Evolutionary conservation across 345 rosid species (phyloP).

Genomic region (Erysimum cheiranthoides): DNA sequence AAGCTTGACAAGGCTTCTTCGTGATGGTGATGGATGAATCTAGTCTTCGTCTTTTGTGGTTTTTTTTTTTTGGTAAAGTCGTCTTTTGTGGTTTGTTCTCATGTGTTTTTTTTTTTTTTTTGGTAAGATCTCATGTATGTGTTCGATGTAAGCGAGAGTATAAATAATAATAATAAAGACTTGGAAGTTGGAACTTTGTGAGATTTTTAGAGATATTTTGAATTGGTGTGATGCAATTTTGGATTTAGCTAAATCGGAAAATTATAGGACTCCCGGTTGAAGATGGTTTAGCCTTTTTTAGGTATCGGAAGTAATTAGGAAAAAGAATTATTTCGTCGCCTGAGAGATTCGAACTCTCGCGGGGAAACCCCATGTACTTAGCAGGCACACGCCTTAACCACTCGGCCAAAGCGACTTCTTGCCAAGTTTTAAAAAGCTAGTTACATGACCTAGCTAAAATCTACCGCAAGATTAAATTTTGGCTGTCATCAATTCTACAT

Average conservation of each 20-base stretch:
- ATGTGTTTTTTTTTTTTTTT: too few species aligned
- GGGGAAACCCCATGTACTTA: conserved; percentile 71
- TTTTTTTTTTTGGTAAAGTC: too few species aligned
- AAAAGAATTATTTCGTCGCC: conserved; percentile 52
- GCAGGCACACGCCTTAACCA: conserved; percentile 77
- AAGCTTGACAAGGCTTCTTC: conserved; percentile 39
- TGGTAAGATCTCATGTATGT: background rate
- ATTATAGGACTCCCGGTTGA: too few species aligned
- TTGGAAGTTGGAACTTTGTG: background rate
- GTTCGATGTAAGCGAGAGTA: background rate
- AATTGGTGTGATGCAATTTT: conserved; percentile 17
- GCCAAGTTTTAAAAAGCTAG: too few species aligned
- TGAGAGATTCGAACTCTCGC: conserved; percentile 85
- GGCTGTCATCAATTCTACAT: too few species aligned
- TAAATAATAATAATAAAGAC: background rate
- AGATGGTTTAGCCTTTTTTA: too few species aligned
- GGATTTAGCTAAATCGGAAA: background rate
- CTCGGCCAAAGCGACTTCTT: conserved; percentile 58
- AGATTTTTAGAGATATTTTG: conserved; percentile 12
- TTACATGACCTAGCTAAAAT: too few species aligned
- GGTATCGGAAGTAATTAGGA: background rate
- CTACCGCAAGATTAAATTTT: too few species aligned
- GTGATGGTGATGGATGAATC: conserved; percentile 1
- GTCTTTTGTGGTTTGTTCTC: background rate
- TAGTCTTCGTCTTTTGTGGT: background rate